Evolutionary conservation across 371 early-diverging fungal species (phyloP).

Genomic region (Dichotomocladium elegans): DNA sequence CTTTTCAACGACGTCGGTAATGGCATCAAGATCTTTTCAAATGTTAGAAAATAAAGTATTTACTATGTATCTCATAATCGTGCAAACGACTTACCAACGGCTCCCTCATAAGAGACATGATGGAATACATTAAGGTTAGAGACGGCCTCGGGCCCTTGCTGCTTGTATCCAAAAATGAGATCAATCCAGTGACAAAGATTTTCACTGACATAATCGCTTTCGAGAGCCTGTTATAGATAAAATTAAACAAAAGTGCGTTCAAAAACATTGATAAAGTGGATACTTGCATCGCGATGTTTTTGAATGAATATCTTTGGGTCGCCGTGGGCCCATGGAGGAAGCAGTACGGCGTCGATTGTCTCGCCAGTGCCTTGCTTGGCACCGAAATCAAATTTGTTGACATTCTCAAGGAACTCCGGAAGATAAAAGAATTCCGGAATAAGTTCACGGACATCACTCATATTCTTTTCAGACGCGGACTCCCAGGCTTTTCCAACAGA

Average conservation of each 20-base stretch:
- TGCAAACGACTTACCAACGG: conserved; percentile 54
- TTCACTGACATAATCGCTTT: conserved; percentile 84
- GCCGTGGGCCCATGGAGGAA: conserved; percentile 86
- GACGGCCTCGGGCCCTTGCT: conserved; percentile 77
- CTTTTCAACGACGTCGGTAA: conserved; percentile 85
- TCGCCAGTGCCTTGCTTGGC: conserved; percentile 72
- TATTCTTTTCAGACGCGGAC: conserved; percentile 70
- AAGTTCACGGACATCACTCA: conserved; percentile 83
- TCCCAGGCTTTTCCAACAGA: conserved; percentile 65
- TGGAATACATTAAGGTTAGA: conserved; percentile 88
- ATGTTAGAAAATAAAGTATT: background rate
- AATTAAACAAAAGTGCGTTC: background rate
- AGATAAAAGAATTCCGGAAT: conserved; percentile 90
- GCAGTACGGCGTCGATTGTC: conserved; percentile 66
- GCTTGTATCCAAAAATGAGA: conserved; percentile 87
- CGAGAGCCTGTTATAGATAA: conserved; percentile 61
- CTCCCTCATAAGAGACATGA: conserved; percentile 89
- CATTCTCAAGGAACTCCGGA: conserved; percentile 81
- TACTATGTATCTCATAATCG: no score
- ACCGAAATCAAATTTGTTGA: conserved; percentile 83
- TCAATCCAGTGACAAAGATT: conserved; percentile 90
- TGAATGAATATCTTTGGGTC: conserved; percentile 87
- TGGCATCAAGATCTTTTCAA: conserved; percentile 67
- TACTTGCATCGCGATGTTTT: conserved; percentile 69
- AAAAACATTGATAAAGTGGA: background rate